Evolutionary conservation across 1,284 basidiomycete species (phyloP).

Genomic region (Xerocomus minutiporus): DNA sequence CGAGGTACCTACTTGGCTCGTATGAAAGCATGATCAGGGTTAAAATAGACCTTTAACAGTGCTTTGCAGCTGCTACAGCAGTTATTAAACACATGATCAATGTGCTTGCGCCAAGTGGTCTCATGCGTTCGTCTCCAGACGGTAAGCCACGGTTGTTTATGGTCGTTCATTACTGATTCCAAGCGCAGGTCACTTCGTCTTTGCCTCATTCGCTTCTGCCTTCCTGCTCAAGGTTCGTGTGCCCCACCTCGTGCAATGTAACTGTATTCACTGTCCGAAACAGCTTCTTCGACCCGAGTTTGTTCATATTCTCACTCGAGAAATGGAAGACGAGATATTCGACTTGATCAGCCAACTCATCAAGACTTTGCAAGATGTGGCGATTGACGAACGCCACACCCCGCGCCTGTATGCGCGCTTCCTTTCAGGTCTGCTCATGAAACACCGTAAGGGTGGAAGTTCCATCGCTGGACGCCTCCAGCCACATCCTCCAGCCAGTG

Average conservation of each 20-base stretch:
- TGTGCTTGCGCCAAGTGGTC: constrained; percentile 63
- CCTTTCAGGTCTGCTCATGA: constrained; percentile 62
- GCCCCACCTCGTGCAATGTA: neutral
- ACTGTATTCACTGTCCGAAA: neutral
- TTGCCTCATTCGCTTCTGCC: constrained; percentile 80
- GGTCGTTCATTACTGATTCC: neutral
- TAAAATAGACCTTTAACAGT: constrained; percentile 32
- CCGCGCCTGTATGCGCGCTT: constrained; percentile 78
- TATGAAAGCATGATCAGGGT: neutral
- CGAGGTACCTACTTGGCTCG: constrained; percentile 42
- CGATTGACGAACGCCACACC: constrained; percentile 78
- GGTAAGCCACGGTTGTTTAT: constrained; percentile 38
- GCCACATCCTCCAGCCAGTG: constrained; percentile 27
- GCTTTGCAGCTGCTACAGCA: constrained; percentile 63
- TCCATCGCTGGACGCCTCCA: constrained; percentile 29
- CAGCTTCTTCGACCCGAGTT: constrained; percentile 75
- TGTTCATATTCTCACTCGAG: constrained; percentile 47
- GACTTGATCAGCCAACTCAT: constrained; percentile 70
- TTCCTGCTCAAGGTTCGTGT: constrained; percentile 70
- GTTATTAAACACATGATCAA: constrained; percentile 67
- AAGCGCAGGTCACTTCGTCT: constrained; percentile 68
- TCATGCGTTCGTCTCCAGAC: constrained; percentile 80
- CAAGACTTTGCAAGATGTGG: constrained; percentile 65
- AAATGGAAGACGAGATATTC: constrained; percentile 65
- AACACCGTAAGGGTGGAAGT: constrained; percentile 61